Evolutionary conservation across 192 early-diverging fungal genomes (phyloP).

Genomic region (Dissophora globulifera): DNA sequence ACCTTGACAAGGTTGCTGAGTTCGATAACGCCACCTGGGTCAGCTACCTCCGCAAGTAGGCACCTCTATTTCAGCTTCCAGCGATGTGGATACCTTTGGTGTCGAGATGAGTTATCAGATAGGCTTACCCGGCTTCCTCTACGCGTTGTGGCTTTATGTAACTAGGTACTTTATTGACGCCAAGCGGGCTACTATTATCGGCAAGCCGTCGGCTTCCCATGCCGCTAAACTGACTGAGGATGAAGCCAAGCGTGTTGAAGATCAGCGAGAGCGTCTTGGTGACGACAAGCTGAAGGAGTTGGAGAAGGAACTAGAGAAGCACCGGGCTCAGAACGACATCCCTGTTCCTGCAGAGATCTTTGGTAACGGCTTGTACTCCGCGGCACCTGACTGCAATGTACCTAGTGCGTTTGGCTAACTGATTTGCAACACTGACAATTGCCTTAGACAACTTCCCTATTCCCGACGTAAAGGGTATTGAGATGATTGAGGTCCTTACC

Average conservation of each 20-base stretch:
- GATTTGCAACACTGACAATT: not conserved
- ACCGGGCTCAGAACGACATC: constrained; percentile 60
- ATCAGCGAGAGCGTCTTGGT: constrained; percentile 59
- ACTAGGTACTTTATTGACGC: constrained; percentile 59
- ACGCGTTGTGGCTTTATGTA: too few relatives aligned
- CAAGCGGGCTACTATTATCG: constrained; percentile 60
- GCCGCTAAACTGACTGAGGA: constrained; percentile 60
- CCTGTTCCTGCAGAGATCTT: constrained; percentile 66
- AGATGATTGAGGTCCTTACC: constrained; percentile 61
- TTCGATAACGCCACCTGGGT: constrained; percentile 61
- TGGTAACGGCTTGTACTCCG: constrained; percentile 17
- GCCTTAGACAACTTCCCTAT: constrained; percentile 60
- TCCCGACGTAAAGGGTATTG: constrained; percentile 60
- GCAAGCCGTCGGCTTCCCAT: constrained; percentile 64
- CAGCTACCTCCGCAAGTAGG: constrained; percentile 59
- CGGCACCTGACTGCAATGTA: not conserved
- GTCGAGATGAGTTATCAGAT: too few relatives aligned
- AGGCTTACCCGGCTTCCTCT: too few relatives aligned
- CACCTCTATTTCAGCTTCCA: too few relatives aligned
- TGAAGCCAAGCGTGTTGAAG: constrained; percentile 61
- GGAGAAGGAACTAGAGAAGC: constrained; percentile 59
- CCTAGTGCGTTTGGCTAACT: not conserved
- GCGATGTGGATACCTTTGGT: too few relatives aligned
- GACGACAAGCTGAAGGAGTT: constrained; percentile 57
- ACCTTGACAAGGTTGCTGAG: constrained; percentile 53